Evolutionary conservation across 371 early-diverging fungal genomes (phyloP).

Genomic region (Lichtheimia corymbifera): DNA sequence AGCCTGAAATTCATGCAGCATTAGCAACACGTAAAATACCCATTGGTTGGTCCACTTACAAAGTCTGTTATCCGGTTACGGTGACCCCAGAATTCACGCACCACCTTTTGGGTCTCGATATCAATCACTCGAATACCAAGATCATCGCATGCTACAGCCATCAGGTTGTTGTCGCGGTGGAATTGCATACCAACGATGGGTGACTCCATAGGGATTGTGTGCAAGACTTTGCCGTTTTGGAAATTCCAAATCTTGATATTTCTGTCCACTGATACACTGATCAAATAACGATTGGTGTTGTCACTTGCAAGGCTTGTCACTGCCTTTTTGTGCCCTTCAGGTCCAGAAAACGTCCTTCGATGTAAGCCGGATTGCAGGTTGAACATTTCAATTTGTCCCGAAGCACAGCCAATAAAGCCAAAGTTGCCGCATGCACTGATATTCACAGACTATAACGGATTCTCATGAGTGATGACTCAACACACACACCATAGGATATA

Average conservation of each 20-base stretch:
- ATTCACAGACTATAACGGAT: conserved; percentile 50
- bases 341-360: conserved; percentile 64
- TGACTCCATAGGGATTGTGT: conserved; percentile 71
- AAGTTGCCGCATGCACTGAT: conserved; percentile 93
- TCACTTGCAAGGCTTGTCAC: conserved; percentile 84
- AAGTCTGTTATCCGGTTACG: conserved; percentile 84
- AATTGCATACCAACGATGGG: conserved; percentile 65
- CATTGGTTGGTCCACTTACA: conserved; percentile 37
- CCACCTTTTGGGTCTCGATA: conserved; percentile 73
- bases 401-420: conserved; percentile 80
- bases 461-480: background rate
- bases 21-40: background rate
- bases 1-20: conserved; percentile 40
- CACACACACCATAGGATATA: background rate
- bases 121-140: conserved; percentile 85
- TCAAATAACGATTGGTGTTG: conserved; percentile 67
- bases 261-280: conserved; percentile 82
- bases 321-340: conserved; percentile 76
- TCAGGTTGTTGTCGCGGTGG: conserved; percentile 74
- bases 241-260: conserved; percentile 88
- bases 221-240: conserved; percentile 56
- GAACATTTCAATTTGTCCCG: conserved; percentile 84
- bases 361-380: conserved; percentile 93
- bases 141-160: conserved; percentile 88
- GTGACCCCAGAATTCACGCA: conserved; percentile 91